These are phyloP conservation scores for Xerocomus brunneocitrinus DNA, from an alignment of 768 basidiomycete genomes.

Conservation along the genomic window DNA sequence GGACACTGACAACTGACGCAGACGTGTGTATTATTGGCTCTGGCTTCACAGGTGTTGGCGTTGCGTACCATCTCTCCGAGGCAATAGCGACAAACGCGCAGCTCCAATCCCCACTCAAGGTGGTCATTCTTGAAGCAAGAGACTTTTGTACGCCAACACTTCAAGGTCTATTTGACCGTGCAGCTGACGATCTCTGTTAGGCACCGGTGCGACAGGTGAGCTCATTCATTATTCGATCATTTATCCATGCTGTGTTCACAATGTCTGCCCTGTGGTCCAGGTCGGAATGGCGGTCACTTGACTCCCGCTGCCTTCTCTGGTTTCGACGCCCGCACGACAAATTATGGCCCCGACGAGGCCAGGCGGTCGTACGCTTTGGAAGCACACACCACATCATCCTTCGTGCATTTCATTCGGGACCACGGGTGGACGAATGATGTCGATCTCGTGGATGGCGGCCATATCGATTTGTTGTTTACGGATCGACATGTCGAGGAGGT, in stretches of 20 bases:
- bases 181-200: constrained; percentile 29
- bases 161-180: constrained; percentile 33
- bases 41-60: constrained; percentile 72
- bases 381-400: constrained; percentile 43
- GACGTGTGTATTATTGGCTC: constrained; percentile 79
- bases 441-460: constrained; percentile 59
- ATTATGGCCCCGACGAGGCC: constrained; percentile 54
- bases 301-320: constrained; percentile 45
- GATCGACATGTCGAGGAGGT: constrained; percentile 38
- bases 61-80: constrained; percentile 66
- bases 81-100: constrained; percentile 12
- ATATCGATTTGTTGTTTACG: constrained; percentile 45
- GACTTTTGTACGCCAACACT: constrained; percentile 57
- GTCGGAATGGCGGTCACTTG: constrained; percentile 77
- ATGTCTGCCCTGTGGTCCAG: constrained; percentile 30
- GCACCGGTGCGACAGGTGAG: constrained; percentile 73
- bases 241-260: neutral
- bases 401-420: constrained; percentile 47
- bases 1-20: constrained; percentile 51
- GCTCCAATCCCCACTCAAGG: constrained; percentile 33
- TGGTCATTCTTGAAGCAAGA: constrained; percentile 76
- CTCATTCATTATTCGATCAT: too few relatives aligned
- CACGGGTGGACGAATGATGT: constrained; percentile 44
- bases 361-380: constrained; percentile 53
- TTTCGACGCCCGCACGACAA: constrained; percentile 37